Evolutionary conservation across 352 stramenopile species (phyloP).

Genomic region (Phytophthora vignae): DNA sequence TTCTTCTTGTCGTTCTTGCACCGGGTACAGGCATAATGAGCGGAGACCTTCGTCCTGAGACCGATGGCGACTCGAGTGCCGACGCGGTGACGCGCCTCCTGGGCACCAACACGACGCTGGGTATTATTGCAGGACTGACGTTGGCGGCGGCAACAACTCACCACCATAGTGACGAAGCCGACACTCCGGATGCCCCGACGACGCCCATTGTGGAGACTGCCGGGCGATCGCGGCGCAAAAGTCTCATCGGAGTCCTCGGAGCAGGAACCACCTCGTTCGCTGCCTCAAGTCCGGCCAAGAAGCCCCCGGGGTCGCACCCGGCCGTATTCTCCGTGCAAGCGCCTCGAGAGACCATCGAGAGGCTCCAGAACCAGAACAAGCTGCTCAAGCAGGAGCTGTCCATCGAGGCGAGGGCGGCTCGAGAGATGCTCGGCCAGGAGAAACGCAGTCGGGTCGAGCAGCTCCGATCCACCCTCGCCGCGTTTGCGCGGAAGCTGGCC

Average conservation of each 20-base stretch:
- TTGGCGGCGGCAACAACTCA: slow-evolving; percentile 44
- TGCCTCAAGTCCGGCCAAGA: slow-evolving; percentile 42
- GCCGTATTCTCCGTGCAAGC: slow-evolving; percentile 69
- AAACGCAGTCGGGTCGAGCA: slow-evolving; percentile 66
- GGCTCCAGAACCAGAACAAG: slow-evolving; percentile 79
- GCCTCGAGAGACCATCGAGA: slow-evolving; percentile 74
- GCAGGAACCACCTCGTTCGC: slow-evolving; percentile 13
- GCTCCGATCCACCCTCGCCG: slow-evolving; percentile 57
- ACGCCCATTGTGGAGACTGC: not conserved
- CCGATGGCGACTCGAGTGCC: slow-evolving; percentile 19
- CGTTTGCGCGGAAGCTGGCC: slow-evolving; percentile 62
- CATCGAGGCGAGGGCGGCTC: slow-evolving; percentile 71
- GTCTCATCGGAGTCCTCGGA: slow-evolving; percentile 17
- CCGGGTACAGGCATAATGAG: slow-evolving; percentile 15
- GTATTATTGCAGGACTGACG: slow-evolving; percentile 63
- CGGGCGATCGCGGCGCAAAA: slow-evolving; percentile 17
- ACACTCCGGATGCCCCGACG: slow-evolving; percentile 20
- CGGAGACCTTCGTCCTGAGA: slow-evolving; percentile 31
- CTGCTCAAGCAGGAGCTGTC: slow-evolving; percentile 77
- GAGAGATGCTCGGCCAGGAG: slow-evolving; percentile 56
- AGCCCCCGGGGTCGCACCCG: slow-evolving; percentile 9
- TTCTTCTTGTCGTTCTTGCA: slow-evolving; percentile 15
- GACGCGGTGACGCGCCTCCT: slow-evolving; percentile 47
- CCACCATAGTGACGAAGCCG: slow-evolving; percentile 40
- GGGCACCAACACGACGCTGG: slow-evolving; percentile 54